Conservation (phyloP, 805 yeast genomes). For the Monosporozyma yasuniensis region DNA sequence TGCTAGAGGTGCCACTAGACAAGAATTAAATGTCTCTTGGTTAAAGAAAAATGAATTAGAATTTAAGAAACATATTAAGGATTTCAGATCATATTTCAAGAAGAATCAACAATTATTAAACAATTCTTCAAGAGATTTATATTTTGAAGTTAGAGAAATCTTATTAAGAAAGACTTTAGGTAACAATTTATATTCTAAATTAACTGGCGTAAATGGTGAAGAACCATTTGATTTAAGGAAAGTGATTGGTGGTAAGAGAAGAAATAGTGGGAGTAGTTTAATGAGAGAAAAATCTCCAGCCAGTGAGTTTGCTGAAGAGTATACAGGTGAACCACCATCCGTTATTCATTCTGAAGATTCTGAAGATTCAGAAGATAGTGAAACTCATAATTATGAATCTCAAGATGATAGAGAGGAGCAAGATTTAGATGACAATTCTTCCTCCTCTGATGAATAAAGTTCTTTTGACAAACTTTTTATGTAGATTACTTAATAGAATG, state of each 20-base stretch:
- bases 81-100: constrained; percentile 79
- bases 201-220: constrained; percentile 12
- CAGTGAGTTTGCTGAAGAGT: constrained; percentile 26
- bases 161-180: constrained; percentile 33
- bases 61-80: constrained; percentile 79
- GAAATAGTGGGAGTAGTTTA: constrained; percentile 4
- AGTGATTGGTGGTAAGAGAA: constrained; percentile 1
- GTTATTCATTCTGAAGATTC: constrained; percentile 13
- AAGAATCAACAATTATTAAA: constrained; percentile 60
- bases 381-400: constrained; percentile 23
- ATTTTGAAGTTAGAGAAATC: constrained; percentile 75
- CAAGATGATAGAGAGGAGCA: constrained; percentile 29
- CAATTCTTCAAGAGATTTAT: constrained; percentile 70
- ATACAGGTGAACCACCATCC: constrained; percentile 19
- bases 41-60: constrained; percentile 93
- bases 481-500: neutral
- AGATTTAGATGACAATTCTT: neutral
- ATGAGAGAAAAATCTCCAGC: constrained; percentile 27
- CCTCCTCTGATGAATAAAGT: neutral
- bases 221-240: neutral
- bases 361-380: constrained; percentile 2
- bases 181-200: constrained; percentile 24
- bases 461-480: neutral
- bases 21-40: constrained; percentile 96
- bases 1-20: constrained; percentile 94